Base-by-base conservation (phyloP, 495 filamentous ascomycete genomes). In the Umbilicaria muhlenbergii region DNA sequence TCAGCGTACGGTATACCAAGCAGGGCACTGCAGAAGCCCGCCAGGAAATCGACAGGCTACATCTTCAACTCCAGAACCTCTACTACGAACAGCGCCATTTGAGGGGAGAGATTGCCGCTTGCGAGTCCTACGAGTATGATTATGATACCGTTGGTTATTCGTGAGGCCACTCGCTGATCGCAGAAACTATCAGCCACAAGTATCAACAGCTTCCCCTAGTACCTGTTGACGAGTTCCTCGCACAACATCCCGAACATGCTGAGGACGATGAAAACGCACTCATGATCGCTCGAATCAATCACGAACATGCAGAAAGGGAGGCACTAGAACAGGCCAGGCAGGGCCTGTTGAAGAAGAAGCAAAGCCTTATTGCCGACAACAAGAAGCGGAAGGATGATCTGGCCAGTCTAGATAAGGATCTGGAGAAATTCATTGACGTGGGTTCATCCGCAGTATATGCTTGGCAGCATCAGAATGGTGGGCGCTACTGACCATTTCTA, bases 61-160 rank as follows among this genome's bases (percentile, higher is more conserved):
- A 95, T 64, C 73, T 98, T 15, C 80, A 92, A 56, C 68, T 96
- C 21, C 88, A 96, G 59, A 98, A 98, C 58, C 68, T 98, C 18
- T 89, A 92, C 61, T 98, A 98, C 59, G 91, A 98, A 60, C 86
- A 94, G 59, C 71, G 83, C 45, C 84, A 94, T 63, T 65, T 98
- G 46, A 74, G 78, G 37, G 84, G 85, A 17, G 92, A 98, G 62
- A 96, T 98, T 49, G 66, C 73, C 3, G 87, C 83, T 28, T 95
- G 92, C 62, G 83, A 91, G 55, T 78, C 77, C 33, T 96, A 93
- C 48, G 83, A 94, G 89, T 94, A 69, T 48, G 83, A 77, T 7
- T 36, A 5, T 32, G 18, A 36, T 28, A 31, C 21, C 13, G 2
- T 1, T 33, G 24, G 8, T 28, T 10, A 10, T 28, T 6, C 6